Evolutionary conservation across 768 basidiomycete species (phyloP), one percentile per base, ranked within the genome.

Genomic region (Chalciporus piperatus): DNA sequence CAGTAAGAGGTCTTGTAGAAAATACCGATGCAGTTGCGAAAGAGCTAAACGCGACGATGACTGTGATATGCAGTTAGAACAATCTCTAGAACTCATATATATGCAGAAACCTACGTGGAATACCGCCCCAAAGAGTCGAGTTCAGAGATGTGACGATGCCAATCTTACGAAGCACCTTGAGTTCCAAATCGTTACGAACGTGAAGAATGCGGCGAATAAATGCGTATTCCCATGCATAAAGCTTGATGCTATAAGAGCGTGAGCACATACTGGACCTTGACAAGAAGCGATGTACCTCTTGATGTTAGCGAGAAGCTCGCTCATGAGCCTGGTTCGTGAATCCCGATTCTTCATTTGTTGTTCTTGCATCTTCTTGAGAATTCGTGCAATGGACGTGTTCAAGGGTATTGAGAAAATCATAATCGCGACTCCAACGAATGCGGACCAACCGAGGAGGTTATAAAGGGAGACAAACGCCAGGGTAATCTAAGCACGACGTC

Each of bases 281-380:
- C 27, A 11, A 27, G 14, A 41, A 10, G 23, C 13, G 13, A 22
- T 55, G 42, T 37, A 82, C 86, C 85, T 92, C 64, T 88, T 87
- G 62, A 98, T 97, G 64, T 96, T 98, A 51, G 83, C 79, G 6
- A 98, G 73, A n/a, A 98, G 75, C 70, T 98, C 95, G 58, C 82
- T 93, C 95, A 98, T 97, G 41, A 95, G 71, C 38, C 86, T 74
- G 8, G 89, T 92, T 28, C 91, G 79, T 59, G 81, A 77, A 62
- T 95, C 94, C 53, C 92, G 81, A 68, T 88, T 92, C 69, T 92
- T 93, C 96, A 98, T 98, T 67, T 98, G 93, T 59, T 83, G 62
- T 56, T 89, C 81, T 63, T 97, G 92, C 75, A 96, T 82, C 35
- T 67, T 74, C 64, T 91, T 91, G 45, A 89, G 62, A 46, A 80